Evolutionary conservation across 1,284 basidiomycete species (phyloP).

Genomic region (Puccinia triticina): DNA sequence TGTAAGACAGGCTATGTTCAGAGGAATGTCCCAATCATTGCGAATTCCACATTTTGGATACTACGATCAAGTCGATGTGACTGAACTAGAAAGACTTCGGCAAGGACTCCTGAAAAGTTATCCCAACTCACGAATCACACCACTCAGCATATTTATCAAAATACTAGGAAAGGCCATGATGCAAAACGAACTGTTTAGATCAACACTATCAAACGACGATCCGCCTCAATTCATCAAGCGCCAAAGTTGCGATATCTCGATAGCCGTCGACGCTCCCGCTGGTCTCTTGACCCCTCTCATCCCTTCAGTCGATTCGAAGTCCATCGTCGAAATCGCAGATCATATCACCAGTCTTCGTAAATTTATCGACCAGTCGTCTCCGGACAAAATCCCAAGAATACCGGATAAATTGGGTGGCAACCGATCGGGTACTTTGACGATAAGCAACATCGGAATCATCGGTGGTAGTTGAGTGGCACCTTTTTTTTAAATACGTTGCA

Average conservation of each 20-base stretch:
- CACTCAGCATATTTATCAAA: conserved; percentile 84
- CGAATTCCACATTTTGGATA: conserved; percentile 67
- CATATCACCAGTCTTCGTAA: conserved; percentile 69
- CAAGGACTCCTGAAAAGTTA: conserved; percentile 55
- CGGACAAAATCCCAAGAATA: conserved; percentile 66
- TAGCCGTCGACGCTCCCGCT: conserved; percentile 78
- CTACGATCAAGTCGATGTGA: conserved; percentile 80
- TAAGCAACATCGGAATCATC: conserved; percentile 83
- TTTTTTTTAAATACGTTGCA: neutral
- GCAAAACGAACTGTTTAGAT: conserved; percentile 77
- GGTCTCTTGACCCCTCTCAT: conserved; percentile 83
- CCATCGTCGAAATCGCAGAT: conserved; percentile 71
- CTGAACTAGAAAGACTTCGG: conserved; percentile 72
- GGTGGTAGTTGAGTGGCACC: conserved; percentile 68
- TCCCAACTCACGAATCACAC: conserved; percentile 69
- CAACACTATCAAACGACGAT: conserved; percentile 53
- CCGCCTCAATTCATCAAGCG: conserved; percentile 53
- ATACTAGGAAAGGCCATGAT: conserved; percentile 77
- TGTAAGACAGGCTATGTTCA: conserved; percentile 33
- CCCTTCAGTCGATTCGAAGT: conserved; percentile 67
- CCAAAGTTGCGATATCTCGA: conserved; percentile 66
- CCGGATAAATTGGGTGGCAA: conserved; percentile 70
- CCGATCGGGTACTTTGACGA: conserved; percentile 75
- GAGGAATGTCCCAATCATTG: conserved; percentile 22
- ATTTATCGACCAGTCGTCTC: conserved; percentile 64